Percentiles rank a stretch among this genome's conserved stretches.
phyloP scores from a whole-genome alignment of 495 filamentous ascomycete genomes.

The Aspergillus hancockii region DNA sequence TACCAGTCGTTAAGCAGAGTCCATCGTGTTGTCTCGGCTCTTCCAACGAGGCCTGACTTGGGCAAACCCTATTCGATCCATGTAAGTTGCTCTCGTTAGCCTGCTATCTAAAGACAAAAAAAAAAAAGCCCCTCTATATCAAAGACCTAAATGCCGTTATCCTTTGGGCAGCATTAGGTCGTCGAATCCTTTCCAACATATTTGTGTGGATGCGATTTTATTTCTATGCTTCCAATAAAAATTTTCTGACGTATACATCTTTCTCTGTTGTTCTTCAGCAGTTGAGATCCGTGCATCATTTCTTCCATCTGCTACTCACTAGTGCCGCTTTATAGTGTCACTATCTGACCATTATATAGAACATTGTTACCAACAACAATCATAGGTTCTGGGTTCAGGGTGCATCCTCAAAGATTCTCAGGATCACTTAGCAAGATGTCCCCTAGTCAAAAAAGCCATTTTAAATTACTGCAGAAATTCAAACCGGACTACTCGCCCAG shows the following conservation, averaged over 20 bases:
- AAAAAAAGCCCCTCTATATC: constrained; percentile 11
- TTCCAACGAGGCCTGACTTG: constrained; percentile 32
- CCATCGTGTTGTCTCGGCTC: constrained; percentile 39
- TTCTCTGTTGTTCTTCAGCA: not conserved
- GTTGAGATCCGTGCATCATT: not conserved
- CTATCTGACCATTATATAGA: constrained; percentile 11
- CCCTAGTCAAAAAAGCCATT: constrained; percentile 51
- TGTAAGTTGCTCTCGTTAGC: constrained; percentile 32
- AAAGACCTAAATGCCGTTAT: not conserved
- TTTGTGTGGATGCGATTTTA: not conserved
- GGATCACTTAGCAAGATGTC: constrained; percentile 41
- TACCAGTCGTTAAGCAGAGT: constrained; percentile 8
- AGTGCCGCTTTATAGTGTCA: not conserved
- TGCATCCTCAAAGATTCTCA: constrained; percentile 13
- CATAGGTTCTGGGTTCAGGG: constrained; percentile 17
- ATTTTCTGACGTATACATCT: not conserved
- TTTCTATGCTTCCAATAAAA: not conserved
- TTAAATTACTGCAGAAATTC: constrained; percentile 83
- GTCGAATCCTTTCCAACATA: not conserved
- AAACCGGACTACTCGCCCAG: constrained; percentile 83
- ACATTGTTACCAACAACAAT: constrained; percentile 26
- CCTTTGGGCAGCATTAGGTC: not conserved
- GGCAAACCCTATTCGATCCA: constrained; percentile 29
- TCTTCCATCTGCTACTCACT: too few relatives aligned
- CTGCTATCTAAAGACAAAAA: constrained; percentile 9